phyloP scores from a whole-genome alignment of 2,329 filamentous ascomycete species.

The Ascochyta koolunga region DNA sequence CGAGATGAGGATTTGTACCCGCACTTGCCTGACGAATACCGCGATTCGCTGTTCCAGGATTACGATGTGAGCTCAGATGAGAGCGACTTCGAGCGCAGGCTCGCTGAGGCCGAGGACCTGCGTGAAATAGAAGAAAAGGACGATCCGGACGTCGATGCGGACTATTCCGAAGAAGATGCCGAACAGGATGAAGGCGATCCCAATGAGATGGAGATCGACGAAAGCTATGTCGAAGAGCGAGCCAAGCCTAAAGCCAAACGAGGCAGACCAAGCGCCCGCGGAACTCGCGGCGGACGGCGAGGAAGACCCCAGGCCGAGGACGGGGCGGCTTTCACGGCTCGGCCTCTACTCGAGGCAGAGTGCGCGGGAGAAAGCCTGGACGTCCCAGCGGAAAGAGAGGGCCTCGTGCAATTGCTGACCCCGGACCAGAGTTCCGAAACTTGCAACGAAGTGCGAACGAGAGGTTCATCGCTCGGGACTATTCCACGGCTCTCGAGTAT shows the following conservation, averaged over 20 bases:
- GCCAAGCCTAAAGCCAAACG: conserved; percentile 25
- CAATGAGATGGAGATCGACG: conserved; percentile 39
- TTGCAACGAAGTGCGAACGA: conserved; percentile 70
- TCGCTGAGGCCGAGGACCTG: conserved; percentile 38
- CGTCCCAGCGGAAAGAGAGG: conserved; percentile 46
- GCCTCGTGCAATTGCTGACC: conserved; percentile 66
- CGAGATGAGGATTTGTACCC: conserved; percentile 44
- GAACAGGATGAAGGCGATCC: conserved; percentile 41
- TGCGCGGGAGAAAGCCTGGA: conserved; percentile 32
- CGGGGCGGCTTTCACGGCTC: conserved; percentile 29
- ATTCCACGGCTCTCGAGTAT: conserved; percentile 54
- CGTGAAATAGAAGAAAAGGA: conserved; percentile 36
- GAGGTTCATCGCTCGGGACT: conserved; percentile 68
- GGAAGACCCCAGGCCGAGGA: conserved; percentile 35
- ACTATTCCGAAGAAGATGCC: conserved; percentile 45
- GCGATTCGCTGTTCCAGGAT: conserved; percentile 27
- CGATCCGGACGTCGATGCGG: conserved; percentile 42
- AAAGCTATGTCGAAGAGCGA: conserved; percentile 34
- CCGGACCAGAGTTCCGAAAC: conserved; percentile 72
- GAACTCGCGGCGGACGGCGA: conserved; percentile 27
- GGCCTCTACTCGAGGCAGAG: conserved; percentile 29
- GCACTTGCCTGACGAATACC: conserved; percentile 25
- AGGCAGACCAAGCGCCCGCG: conserved; percentile 22
- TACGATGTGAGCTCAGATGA: conserved; percentile 37
- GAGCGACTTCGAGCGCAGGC: conserved; percentile 33